These are phyloP conservation scores for Monosporascus sp. DNA, from an alignment of 2,329 filamentous ascomycete species.

Conservation along the genomic window DNA sequence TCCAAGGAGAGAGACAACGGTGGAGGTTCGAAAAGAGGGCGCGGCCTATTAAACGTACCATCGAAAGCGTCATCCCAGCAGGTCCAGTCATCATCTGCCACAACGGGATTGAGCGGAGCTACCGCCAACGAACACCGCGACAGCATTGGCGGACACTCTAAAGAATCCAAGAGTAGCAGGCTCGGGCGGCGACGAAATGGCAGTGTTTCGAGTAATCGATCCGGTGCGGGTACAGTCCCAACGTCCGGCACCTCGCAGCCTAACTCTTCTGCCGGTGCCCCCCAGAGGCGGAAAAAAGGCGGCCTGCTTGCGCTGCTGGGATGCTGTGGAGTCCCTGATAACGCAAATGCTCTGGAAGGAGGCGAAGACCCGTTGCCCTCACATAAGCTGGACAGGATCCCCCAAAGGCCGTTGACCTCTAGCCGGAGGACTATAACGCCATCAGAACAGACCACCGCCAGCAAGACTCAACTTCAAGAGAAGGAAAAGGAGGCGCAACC, in stretches of 20 bases:
- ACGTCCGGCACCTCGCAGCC: slow-evolving; percentile 44
- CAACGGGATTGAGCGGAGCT: slow-evolving; percentile 54
- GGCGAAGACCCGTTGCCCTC: slow-evolving; percentile 47
- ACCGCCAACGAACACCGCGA: slow-evolving; percentile 55
- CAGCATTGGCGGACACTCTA: slow-evolving; percentile 59
- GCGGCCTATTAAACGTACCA: slow-evolving; percentile 51
- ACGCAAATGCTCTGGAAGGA: slow-evolving; percentile 47
- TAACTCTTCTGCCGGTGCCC: slow-evolving; percentile 43
- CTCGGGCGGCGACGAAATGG: slow-evolving; percentile 58
- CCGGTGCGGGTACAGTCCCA: slow-evolving; percentile 47
- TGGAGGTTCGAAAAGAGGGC: slow-evolving; percentile 27
- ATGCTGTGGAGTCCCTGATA: slow-evolving; percentile 62
- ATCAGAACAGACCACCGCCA: slow-evolving; percentile 41
- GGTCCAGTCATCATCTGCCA: slow-evolving; percentile 53
- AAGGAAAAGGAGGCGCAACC: slow-evolving; percentile 37
- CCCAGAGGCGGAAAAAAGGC: slow-evolving; percentile 46
- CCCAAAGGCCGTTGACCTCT: slow-evolving; percentile 47
- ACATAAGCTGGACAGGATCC: slow-evolving; percentile 54
- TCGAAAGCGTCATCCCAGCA: slow-evolving; percentile 59
- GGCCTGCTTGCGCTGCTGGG: slow-evolving; percentile 57
- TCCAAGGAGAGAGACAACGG: slow-evolving; percentile 21
- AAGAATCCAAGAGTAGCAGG: slow-evolving; percentile 60
- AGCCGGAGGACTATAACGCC: slow-evolving; percentile 49
- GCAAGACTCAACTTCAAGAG: slow-evolving; percentile 40
- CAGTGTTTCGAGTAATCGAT: slow-evolving; percentile 61